Conservation (phyloP, 352 stramenopile species). For the Pythium scleroteichum region DNA sequence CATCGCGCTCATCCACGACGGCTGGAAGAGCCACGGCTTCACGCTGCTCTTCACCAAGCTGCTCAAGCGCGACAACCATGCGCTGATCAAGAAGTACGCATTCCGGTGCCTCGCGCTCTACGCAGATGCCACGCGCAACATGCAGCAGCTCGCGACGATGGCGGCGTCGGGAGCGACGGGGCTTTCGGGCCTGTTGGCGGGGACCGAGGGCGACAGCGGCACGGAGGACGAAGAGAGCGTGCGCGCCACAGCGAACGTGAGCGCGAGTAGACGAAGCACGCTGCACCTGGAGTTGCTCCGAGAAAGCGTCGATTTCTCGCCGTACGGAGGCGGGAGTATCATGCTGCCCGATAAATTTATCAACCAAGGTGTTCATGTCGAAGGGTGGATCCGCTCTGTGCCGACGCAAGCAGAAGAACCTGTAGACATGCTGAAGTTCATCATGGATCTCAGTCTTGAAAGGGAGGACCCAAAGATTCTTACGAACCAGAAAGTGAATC, state of each 20-base stretch:
- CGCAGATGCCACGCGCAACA: conserved; percentile 70
- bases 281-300: conserved; percentile 77
- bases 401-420: conserved; percentile 84
- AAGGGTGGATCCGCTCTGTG: conserved; percentile 80
- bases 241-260: conserved; percentile 41
- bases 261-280: conserved; percentile 48
- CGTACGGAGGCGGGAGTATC: conserved; percentile 82
- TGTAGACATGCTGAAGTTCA: conserved; percentile 89
- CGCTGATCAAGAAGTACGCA: conserved; percentile 89
- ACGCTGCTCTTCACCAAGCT: conserved; percentile 85
- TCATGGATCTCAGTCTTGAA: conserved; percentile 89
- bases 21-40: conserved; percentile 83
- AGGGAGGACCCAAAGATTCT: conserved; percentile 54
- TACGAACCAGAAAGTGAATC: conserved; percentile 43
- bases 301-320: conserved; percentile 85
- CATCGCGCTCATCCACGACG: conserved; percentile 59
- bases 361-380: conserved; percentile 83
- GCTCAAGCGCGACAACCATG: conserved; percentile 83
- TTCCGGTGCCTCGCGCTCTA: conserved; percentile 86
- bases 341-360: conserved; percentile 77
- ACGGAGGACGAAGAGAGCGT: conserved; percentile 40
- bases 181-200: conserved; percentile 33
- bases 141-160: conserved; percentile 61
- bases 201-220: conserved; percentile 47
- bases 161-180: neutral